Evolutionary conservation across 2,329 filamentous ascomycete species (phyloP).

Genomic region (Podosphaera leucotricha): DNA sequence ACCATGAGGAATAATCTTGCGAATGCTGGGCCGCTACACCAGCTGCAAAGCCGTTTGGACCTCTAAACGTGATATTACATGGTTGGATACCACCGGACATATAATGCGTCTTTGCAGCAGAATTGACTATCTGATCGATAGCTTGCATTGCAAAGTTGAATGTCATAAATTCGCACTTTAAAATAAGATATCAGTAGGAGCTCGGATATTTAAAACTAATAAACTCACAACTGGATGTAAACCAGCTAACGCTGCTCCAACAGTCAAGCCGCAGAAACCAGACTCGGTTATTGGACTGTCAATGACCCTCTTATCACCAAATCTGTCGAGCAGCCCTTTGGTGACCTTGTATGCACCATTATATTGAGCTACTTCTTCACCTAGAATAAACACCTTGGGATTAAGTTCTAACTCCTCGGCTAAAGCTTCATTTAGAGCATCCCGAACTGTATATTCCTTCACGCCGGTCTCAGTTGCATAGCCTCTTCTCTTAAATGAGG

Average conservation of each 20-base stretch:
- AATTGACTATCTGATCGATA: slow-evolving; percentile 99
- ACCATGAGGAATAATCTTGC: slow-evolving; percentile 97
- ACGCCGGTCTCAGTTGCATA: slow-evolving; percentile 23
- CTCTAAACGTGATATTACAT: slow-evolving; percentile 98
- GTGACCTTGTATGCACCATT: slow-evolving; percentile 99
- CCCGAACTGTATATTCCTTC: slow-evolving; percentile 92
- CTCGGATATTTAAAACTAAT: background rate
- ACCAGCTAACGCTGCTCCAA: slow-evolving; percentile 84
- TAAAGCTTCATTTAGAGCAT: slow-evolving; percentile 92
- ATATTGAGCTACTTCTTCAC: slow-evolving; percentile 98
- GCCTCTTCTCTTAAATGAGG: slow-evolving; percentile 14
- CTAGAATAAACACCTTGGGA: slow-evolving; percentile 83
- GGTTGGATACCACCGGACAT: slow-evolving; percentile 99
- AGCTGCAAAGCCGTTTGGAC: slow-evolving; percentile 89
- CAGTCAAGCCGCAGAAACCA: slow-evolving; percentile 79
- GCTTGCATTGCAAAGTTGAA: slow-evolving; percentile 99
- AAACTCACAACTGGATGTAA: slow-evolving; percentile 71
- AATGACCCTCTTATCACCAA: slow-evolving; percentile 92
- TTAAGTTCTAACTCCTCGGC: slow-evolving; percentile 91
- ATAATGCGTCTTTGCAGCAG: slow-evolving; percentile 95
- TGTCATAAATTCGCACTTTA: slow-evolving; percentile 96
- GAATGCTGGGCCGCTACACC: slow-evolving; percentile 97
- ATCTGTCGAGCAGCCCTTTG: slow-evolving; percentile 88
- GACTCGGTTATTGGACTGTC: slow-evolving; percentile 97
- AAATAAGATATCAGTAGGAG: background rate